phyloP scores from a whole-genome alignment of 371 early-diverging fungal genomes.

The Rhizomucor pusillus region DNA sequence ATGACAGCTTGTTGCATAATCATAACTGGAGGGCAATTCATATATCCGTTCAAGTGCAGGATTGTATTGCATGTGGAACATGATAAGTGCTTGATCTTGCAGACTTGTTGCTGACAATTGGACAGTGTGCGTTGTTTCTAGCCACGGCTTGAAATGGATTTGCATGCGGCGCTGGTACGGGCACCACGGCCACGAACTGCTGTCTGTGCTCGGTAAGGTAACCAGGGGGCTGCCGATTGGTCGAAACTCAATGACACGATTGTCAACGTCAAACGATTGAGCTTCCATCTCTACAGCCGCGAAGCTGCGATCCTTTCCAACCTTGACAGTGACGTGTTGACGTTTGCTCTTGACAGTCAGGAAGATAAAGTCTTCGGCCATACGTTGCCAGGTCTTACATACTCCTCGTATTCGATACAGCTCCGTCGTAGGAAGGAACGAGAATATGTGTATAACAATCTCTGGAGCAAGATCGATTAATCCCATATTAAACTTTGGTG shows the following conservation, averaged over 20 bases:
- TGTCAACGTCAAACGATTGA: constrained; percentile 23
- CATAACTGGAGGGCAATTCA: constrained; percentile 30
- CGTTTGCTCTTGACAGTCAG: constrained; percentile 19
- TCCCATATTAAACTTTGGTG: too few relatives aligned
- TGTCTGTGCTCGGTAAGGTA: constrained; percentile 1
- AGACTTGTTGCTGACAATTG: constrained; percentile 8
- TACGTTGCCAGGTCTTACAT: constrained; percentile 18
- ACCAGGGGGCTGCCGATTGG: constrained; percentile 9
- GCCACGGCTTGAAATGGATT: constrained; percentile 35
- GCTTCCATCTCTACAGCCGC: constrained; percentile 19
- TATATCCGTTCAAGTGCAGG: constrained; percentile 37
- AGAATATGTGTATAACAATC: constrained; percentile 29
- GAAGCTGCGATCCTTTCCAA: constrained; percentile 20
- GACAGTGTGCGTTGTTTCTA: neutral
- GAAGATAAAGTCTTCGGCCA: constrained; percentile 34
- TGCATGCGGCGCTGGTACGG: constrained; percentile 27
- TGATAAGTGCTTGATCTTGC: constrained; percentile 32
- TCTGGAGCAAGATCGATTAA: constrained; percentile 46
- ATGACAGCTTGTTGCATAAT: too few relatives aligned
- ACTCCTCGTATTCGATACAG: constrained; percentile 33
- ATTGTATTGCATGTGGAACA: constrained; percentile 39
- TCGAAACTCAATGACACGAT: constrained; percentile 41
- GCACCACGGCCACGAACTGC: constrained; percentile 13
- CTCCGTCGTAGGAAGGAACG: constrained; percentile 29
- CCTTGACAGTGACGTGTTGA: constrained; percentile 21